Conservation (phyloP, 2,329 filamentous ascomycete genomes). For the Beauveria asiatica region DNA sequence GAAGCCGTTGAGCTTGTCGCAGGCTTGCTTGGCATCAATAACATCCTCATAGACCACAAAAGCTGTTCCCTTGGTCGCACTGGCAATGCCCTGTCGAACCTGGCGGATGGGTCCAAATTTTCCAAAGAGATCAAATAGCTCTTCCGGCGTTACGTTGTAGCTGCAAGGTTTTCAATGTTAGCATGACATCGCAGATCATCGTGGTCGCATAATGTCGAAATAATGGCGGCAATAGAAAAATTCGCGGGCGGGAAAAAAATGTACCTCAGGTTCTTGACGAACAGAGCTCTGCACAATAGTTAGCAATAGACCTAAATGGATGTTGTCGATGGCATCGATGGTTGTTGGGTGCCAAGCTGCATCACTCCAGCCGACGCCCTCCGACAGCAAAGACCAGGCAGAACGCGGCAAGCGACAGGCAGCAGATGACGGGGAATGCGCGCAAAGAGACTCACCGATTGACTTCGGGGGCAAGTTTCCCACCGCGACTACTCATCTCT, state of each 20-base stretch:
- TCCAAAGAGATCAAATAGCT: conserved; percentile 97
- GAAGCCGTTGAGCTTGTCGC: conserved; percentile 99
- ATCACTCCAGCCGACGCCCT: background rate
- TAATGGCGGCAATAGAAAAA: background rate
- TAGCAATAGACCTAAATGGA: conserved; percentile 18
- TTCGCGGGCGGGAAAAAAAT: conserved; percentile 11
- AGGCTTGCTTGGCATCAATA: conserved; percentile 96
- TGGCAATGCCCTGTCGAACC: conserved; percentile 96
- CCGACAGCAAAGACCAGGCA: background rate
- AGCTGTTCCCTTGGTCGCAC: conserved; percentile 94
- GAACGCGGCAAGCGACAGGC: background rate
- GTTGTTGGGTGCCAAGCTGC: background rate
- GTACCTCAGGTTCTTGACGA: conserved; percentile 99
- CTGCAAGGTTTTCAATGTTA: conserved; percentile 34
- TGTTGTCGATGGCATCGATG: background rate
- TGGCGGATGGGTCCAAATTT: conserved; percentile 95
- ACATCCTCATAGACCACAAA: conserved; percentile 99
- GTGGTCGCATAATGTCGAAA: background rate
- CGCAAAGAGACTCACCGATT: conserved; percentile 62
- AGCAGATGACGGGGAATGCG: background rate
- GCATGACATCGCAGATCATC: background rate
- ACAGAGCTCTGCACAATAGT: conserved; percentile 71
- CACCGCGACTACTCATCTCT: conserved; percentile 95
- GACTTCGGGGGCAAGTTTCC: conserved; percentile 98
- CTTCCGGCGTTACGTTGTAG: conserved; percentile 98